Base-by-base conservation (phyloP, 768 basidiomycete genomes). In the Pisolithus orientalis region DNA sequence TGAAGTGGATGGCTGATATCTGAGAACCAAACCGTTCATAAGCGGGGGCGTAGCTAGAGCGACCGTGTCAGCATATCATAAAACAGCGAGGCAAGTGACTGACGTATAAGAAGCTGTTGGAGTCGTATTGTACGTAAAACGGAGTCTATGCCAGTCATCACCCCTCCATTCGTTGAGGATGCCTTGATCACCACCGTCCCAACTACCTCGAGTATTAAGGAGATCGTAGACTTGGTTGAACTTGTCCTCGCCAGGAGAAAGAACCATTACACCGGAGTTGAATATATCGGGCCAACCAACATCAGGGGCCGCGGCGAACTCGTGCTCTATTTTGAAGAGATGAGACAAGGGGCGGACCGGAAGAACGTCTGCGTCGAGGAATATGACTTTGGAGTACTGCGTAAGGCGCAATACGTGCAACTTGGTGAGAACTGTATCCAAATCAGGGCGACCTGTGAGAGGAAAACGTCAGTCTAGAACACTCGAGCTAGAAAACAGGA, bases 281-380 rank as follows among this genome's bases (percentile, higher is more conserved):
- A 99, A 99, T 55, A 96, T 94, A 70, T 99, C 96, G 39, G 96
- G 96, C 96, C 96, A 99, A 59, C 96, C 96, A 31, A 94, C 90
- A 68, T 99, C 96, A 10, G 96, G 94, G 7, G 85, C 89, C 8
- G 96, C 96, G 39, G 94, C 86, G 65, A 99, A 94, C 56, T 90
- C 84, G 65, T 86, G 76, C 4, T 87, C 80, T 44, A 88, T 70
- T 32, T 77, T 75, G 70, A 99, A 97, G n/a, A 99, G 83, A 70
- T 95, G 94, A 34, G 91, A 87, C 50, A 99, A 75, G 28, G 95
- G 90, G 46, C 87, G 82, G 47, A 91, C 76, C 50, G 91, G 90
- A 59, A 95, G 86, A 47, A 93, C 82, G 65, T 95, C 92, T 59
- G 92, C 93, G 68, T 95, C 92, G 54, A 96, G 83, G 69, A 92